A percentile compares a stretch with the other conserved stretches of the same genome.
phyloP scores from a whole-genome alignment of 108 stramenopile species.

The Skeletonema marinoi region DNA sequence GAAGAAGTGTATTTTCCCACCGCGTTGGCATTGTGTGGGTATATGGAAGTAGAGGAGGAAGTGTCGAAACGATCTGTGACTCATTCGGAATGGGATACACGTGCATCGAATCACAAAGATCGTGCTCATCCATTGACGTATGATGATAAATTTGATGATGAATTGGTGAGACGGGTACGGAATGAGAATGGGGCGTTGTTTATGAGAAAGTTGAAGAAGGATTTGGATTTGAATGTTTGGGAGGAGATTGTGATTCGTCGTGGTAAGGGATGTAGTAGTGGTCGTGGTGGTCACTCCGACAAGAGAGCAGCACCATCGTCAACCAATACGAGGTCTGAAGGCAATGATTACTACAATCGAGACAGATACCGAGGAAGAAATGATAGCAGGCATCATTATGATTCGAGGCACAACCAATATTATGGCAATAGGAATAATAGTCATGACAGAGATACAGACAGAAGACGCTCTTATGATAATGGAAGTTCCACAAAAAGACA shows the following conservation, averaged over 20 bases:
- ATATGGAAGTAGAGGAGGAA: slow-evolving; percentile 7
- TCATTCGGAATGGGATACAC: slow-evolving; percentile 54
- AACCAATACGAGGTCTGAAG: background rate
- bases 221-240: slow-evolving; percentile 34
- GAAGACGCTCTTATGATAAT: background rate
- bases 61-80: slow-evolving; percentile 34
- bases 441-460: slow-evolving; percentile 11
- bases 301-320: background rate
- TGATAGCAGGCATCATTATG: background rate
- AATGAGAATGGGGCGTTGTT: slow-evolving; percentile 47
- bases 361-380: background rate
- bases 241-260: slow-evolving; percentile 37
- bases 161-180: slow-evolving; percentile 25
- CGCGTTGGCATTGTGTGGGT: slow-evolving; percentile 41
- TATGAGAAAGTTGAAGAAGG: slow-evolving; percentile 52
- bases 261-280: background rate
- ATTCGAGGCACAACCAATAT: slow-evolving; percentile 12
- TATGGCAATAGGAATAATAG: background rate
- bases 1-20: slow-evolving; percentile 67
- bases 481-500: slow-evolving; percentile 4
- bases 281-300: background rate
- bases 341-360: background rate
- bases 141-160: slow-evolving; percentile 50
- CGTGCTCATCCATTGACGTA: slow-evolving; percentile 57
- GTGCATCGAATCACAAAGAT: slow-evolving; percentile 45